Base-by-base conservation (phyloP, 2,329 filamentous ascomycete species). In the Trichoderma simmonsii region DNA sequence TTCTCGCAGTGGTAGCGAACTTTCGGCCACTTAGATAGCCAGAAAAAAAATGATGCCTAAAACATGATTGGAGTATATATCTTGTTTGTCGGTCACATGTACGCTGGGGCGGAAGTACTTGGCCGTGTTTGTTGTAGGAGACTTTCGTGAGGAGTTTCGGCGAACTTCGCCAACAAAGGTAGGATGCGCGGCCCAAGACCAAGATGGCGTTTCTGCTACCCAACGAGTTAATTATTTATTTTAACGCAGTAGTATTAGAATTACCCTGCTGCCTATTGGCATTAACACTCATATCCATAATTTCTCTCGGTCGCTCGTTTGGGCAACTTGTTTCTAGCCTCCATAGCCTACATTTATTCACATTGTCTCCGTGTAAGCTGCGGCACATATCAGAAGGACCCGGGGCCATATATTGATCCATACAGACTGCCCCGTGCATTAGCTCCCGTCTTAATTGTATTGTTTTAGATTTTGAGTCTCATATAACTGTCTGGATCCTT, bases 401-500 rank as follows among this genome's bases (percentile, higher is more conserved):
- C 30, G 30, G 30, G 30, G 30, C n/a, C n/a, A 21, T 51, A 12
- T n/a, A 51, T 51, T 6, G 1, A 51, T 12, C n/a, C 18, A 51
- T 51, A 21, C 9, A 21, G 18, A 0, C 1, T 48, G 1, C 18
- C 18, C 43, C n/a, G 43, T 48, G 43, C 18, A 48, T 48, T 48
- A 48, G 39, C 39, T 43, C 18, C 3, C 18, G 9, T n/a, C 3
- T n/a, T 3, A 21, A 48, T 21, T 48, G 18, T 0, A 21, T 9
- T 48, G 4, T 3, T 21, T 48, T 48, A 3, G 43, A 48, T 21
- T 2, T 48, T 1, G 3, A 48, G 36, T n/a, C 39, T 43, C 15
- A 1, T 21, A 51, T 21, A 21, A 12, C n/a, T 11, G 43, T 51
- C 9, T 6, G 43, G 1, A 21, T 0, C 0, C n/a, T 1, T 12